phyloP scores from a whole-genome alignment of 176 grass and related monocot species.

The Aegilops umbellulata region DNA sequence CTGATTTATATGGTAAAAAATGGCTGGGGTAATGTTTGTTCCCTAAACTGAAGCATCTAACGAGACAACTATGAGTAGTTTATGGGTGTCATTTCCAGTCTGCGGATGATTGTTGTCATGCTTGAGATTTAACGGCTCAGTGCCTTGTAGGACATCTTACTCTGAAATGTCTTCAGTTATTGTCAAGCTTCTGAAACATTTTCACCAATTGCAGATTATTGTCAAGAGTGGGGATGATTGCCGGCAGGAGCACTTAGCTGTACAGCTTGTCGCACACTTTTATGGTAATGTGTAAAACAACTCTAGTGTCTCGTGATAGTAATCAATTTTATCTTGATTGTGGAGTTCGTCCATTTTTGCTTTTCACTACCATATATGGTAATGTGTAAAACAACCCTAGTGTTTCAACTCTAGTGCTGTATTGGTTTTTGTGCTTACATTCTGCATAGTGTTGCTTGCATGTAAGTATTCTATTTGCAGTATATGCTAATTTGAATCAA shows the following conservation, averaged over 20 bases:
- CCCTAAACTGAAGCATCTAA: not conserved
- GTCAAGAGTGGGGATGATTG: conserved; percentile 99
- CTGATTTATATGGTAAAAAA: not conserved
- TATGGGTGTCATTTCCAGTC: not conserved
- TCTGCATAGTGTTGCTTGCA: not conserved
- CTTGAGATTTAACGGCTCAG: not conserved
- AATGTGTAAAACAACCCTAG: no score
- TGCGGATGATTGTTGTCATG: conserved; percentile 11
- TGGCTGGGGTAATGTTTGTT: not conserved
- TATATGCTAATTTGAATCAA: not conserved
- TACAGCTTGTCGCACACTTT: conserved; percentile 98
- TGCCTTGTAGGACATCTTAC: not conserved
- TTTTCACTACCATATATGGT: not conserved
- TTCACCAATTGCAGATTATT: conserved; percentile 65
- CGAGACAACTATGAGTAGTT: not conserved
- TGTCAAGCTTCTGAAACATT: conserved; percentile 12
- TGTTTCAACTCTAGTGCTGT: not conserved
- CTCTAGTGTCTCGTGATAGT: not conserved
- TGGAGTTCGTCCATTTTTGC: not conserved
- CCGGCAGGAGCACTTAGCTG: conserved; percentile 93
- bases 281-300: conserved; percentile 56
- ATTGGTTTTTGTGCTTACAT: conserved; percentile 3
- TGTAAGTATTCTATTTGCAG: conserved; percentile 10
- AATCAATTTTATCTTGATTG: not conserved
- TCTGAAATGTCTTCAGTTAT: conserved; percentile 11